A percentile compares a stretch with the other conserved stretches of the same genome.
Conservation (phyloP, 257 asterid species). For the Plantago major region DNA sequence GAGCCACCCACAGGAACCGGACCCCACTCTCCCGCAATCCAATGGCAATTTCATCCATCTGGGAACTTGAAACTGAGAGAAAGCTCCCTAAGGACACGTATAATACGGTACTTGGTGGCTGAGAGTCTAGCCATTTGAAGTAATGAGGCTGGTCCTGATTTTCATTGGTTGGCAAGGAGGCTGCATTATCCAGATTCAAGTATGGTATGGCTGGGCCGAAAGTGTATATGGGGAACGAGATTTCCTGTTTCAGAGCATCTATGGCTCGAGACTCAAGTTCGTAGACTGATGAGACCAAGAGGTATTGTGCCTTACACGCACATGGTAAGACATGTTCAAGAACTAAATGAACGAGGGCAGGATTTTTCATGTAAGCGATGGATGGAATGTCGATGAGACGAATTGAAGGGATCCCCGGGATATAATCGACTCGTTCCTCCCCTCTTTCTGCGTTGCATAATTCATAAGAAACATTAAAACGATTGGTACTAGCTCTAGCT, state of each 20-base stretch:
- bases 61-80: conserved; percentile 46
- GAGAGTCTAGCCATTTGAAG: conserved; percentile 54
- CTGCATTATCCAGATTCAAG: conserved; percentile 13
- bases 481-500: too few relatives aligned
- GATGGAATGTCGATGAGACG: conserved; percentile 49
- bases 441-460: conserved; percentile 36
- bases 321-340: conserved; percentile 18
- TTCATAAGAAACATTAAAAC: too few relatives aligned
- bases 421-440: conserved; percentile 38
- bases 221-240: conserved; percentile 46
- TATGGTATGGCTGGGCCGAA: conserved; percentile 67
- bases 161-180: conserved; percentile 16
- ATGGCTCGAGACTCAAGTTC: conserved; percentile 49
- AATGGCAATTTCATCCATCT: conserved; percentile 52
- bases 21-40: conserved; percentile 54
- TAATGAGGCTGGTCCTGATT: conserved; percentile 17
- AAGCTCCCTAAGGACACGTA: conserved; percentile 71
- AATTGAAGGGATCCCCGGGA: conserved; percentile 46
- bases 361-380: conserved; percentile 25
- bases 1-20: conserved; percentile 66
- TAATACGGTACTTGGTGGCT: conserved; percentile 51
- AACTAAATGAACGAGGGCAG: conserved; percentile 21
- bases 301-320: conserved; percentile 35
- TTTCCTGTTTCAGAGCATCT: conserved; percentile 34
- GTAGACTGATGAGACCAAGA: conserved; percentile 35